Evolutionary conservation across 352 stramenopile species (phyloP).

Genomic region (Pythium myriotylum): DNA sequence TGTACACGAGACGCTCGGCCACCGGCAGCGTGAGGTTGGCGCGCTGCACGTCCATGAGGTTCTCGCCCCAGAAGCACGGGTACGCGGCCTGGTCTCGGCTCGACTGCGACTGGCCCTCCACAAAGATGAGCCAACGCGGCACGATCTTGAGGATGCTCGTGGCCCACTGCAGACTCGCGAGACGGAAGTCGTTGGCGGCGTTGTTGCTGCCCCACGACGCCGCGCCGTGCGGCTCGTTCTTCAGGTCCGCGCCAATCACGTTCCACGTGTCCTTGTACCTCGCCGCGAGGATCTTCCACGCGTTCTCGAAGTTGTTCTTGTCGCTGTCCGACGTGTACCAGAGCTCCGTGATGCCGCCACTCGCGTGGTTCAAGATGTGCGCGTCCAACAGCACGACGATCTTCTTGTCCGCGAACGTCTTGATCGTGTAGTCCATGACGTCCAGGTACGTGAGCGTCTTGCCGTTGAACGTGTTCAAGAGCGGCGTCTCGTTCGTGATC

Average conservation of each 20-base stretch:
- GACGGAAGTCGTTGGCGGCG: conserved; percentile 46
- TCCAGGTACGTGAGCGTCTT: conserved; percentile 47
- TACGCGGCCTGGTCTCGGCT: background rate
- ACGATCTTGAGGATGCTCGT: conserved; percentile 31
- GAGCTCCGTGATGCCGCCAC: conserved; percentile 35
- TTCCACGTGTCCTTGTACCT: conserved; percentile 48
- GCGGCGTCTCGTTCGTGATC: conserved; percentile 39
- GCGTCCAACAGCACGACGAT: conserved; percentile 55
- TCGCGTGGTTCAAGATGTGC: conserved; percentile 45
- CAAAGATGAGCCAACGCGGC: conserved; percentile 55
- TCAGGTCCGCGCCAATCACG: conserved; percentile 53
- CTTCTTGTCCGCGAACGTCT: conserved; percentile 30
- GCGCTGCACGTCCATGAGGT: conserved; percentile 2
- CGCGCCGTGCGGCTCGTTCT: conserved; percentile 59
- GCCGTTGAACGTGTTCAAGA: conserved; percentile 26
- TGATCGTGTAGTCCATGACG: conserved; percentile 55
- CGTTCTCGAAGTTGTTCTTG: conserved; percentile 26
- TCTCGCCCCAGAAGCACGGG: background rate
- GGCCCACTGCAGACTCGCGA: conserved; percentile 35
- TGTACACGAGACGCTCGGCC: conserved; percentile 47
- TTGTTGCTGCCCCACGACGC: conserved; percentile 48
- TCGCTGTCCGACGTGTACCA: conserved; percentile 44
- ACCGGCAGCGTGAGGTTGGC: conserved; percentile 24
- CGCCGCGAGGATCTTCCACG: conserved; percentile 40
- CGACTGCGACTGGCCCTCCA: conserved; percentile 39